phyloP scores from a whole-genome alignment of 192 early-diverging fungal species.

The Gigaspora rosea region DNA sequence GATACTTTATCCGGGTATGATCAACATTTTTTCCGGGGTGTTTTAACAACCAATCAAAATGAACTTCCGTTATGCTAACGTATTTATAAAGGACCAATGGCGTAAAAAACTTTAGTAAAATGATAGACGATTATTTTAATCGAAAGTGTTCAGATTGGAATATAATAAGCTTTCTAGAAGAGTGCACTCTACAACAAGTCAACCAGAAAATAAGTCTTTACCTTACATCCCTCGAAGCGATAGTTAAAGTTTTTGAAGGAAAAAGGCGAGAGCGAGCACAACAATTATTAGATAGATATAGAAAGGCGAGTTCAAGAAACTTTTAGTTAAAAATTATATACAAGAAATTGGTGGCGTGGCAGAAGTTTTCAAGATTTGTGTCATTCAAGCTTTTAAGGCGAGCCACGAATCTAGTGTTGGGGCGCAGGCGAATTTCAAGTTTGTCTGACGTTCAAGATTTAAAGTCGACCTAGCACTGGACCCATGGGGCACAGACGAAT shows the following conservation, averaged over 20 bases:
- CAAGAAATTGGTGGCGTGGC: background rate
- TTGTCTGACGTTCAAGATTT: background rate
- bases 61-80: too few species aligned
- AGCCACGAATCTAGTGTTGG: background rate
- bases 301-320: background rate
- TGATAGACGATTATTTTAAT: too few species aligned
- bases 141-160: background rate
- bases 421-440: background rate
- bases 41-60: too few species aligned
- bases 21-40: too few species aligned
- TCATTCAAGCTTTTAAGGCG: background rate
- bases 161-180: slow-evolving; percentile 19
- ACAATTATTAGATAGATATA: background rate
- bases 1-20: too few species aligned
- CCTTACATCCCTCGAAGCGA: slow-evolving; percentile 2
- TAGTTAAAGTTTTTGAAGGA: slow-evolving; percentile 2
- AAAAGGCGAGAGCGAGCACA: slow-evolving; percentile 4
- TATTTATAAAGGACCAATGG: too few species aligned
- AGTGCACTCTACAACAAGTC: slow-evolving; percentile 4
- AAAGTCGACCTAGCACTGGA: background rate
- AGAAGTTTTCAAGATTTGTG: background rate
- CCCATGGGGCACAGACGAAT: background rate
- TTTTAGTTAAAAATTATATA: background rate
- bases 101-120: too few species aligned
- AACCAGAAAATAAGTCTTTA: slow-evolving; percentile 3